Base-by-base conservation (phyloP, 257 asterid genomes). In the Schizonepeta tenuifolia region DNA sequence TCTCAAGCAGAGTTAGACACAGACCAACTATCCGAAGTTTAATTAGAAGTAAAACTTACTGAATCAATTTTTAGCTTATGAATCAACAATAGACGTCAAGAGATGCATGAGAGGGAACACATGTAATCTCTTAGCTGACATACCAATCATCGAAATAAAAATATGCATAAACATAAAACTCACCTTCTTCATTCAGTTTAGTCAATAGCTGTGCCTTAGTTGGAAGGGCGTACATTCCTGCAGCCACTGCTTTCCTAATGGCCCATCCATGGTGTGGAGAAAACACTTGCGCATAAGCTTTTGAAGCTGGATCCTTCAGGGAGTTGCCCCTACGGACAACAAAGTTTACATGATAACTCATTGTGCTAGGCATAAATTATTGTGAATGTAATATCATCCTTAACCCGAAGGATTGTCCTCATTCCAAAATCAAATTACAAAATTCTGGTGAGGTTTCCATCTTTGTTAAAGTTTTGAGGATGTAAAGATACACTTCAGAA, bases 211-310 rank as follows among this genome's bases (percentile, higher is more conserved):
- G 97, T 65, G 87, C 81, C 73, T 84, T 92, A 3, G 96, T 86
- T 17, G 98, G 98, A 74, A 94, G 96, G 63, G 91, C 92, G 81
- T 91, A 94, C 98, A 94, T 91, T 49, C 98, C 98, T 1, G 96
- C 96, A 59, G 77, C 81, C 28, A 89, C 96, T 62, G 98, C 96
- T 81, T 85, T 91, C 86, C 97, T 82, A 57, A 94, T 89, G 61
- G 87, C 93, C 98, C 98, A 91, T 70, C 89, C 90, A 79, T 94
- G 98, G 81, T 88, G 73, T 18, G 98, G 98, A 77, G 98, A 92
- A 79, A 91, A 88, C 14, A 94, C 98, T 73, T 84, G 89, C 18
- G 95, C 68, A 82, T 93, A 93, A 43, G 98, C 96, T 72, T 80
- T 94, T 26, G 97, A 91, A 33, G 98, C 97, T 28, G 98, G 89